Evolutionary conservation across 2,329 filamentous ascomycete genomes (phyloP).

Genomic region (Aspergillus nomiae): DNA sequence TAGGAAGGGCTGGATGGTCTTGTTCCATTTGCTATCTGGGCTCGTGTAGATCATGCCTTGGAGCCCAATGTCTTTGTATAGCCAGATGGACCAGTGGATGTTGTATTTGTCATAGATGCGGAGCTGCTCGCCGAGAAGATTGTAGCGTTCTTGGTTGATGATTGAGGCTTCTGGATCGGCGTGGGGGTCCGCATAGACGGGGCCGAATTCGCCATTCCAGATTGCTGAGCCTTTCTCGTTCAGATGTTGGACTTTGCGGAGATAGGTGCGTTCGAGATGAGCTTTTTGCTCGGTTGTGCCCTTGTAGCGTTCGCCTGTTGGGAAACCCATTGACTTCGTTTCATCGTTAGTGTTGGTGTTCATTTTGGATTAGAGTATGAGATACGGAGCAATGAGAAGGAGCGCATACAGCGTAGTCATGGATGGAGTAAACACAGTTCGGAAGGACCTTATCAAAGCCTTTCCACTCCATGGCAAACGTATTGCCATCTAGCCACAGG

Average conservation of each 20-base stretch:
- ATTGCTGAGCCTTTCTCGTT: constrained; percentile 43
- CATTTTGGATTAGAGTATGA: not conserved
- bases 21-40: constrained; percentile 53
- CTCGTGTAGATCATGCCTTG: constrained; percentile 58
- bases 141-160: constrained; percentile 49
- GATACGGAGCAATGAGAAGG: not conserved
- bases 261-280: constrained; percentile 45
- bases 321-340: constrained; percentile 44
- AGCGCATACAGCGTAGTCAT: constrained; percentile 42
- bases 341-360: not conserved
- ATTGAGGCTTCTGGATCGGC: constrained; percentile 35
- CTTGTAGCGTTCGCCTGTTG: constrained; percentile 42
- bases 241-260: constrained; percentile 54
- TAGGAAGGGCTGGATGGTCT: constrained; percentile 54
- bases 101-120: constrained; percentile 55
- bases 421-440: constrained; percentile 50
- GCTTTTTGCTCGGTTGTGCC: constrained; percentile 45
- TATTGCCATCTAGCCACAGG: constrained; percentile 49
- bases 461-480: constrained; percentile 49
- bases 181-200: constrained; percentile 40
- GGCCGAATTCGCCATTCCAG: constrained; percentile 59
- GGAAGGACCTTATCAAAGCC: constrained; percentile 47
- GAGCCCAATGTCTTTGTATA: constrained; percentile 60
- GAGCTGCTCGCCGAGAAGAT: constrained; percentile 52
- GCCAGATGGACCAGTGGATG: constrained; percentile 62